These are phyloP conservation scores for Aspergillus sp. DNA, from an alignment of 2,329 filamentous ascomycete genomes.

Conservation along the genomic window DNA sequence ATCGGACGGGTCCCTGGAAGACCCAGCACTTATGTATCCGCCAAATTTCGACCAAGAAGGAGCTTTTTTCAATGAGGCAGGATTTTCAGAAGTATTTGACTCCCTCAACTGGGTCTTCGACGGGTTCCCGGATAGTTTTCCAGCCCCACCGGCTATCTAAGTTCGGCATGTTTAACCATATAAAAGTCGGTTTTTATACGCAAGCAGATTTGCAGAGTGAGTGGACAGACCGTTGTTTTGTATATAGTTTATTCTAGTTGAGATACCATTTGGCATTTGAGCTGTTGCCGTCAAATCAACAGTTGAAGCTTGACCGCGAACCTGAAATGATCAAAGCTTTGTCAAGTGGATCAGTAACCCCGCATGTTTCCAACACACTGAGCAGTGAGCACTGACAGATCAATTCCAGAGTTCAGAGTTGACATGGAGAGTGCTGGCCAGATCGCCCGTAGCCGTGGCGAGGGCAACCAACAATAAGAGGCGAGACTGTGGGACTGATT, in stretches of 20 bases:
- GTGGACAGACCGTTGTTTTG: background rate
- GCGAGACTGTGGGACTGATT: background rate
- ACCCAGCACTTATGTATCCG: slow-evolving; percentile 32
- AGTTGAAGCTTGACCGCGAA: background rate
- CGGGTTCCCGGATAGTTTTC: slow-evolving; percentile 67
- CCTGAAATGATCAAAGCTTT: slow-evolving; percentile 1
- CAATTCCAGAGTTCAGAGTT: background rate
- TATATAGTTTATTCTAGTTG: slow-evolving; percentile 1
- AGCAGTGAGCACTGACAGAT: background rate
- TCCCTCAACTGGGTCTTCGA: slow-evolving; percentile 92
- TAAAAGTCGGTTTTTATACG: background rate
- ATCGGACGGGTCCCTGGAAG: slow-evolving; percentile 31
- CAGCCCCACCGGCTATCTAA: slow-evolving; percentile 36
- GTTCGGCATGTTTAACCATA: background rate
- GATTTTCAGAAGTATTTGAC: slow-evolving; percentile 76
- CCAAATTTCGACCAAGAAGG: slow-evolving; percentile 37
- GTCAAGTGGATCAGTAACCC: slow-evolving; percentile 1
- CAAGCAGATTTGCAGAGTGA: background rate
- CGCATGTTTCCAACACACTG: background rate
- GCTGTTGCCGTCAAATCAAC: background rate
- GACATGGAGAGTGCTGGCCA: background rate
- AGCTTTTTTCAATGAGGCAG: slow-evolving; percentile 42
- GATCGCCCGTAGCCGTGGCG: background rate
- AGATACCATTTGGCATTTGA: slow-evolving; percentile 11
- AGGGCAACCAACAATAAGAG: background rate